A percentile compares a stretch with the other conserved stretches of the same genome.
These are phyloP conservation scores for Fusarium goolgardi DNA, from an alignment of 2,329 filamentous ascomycete species.

Conservation along the genomic window DNA sequence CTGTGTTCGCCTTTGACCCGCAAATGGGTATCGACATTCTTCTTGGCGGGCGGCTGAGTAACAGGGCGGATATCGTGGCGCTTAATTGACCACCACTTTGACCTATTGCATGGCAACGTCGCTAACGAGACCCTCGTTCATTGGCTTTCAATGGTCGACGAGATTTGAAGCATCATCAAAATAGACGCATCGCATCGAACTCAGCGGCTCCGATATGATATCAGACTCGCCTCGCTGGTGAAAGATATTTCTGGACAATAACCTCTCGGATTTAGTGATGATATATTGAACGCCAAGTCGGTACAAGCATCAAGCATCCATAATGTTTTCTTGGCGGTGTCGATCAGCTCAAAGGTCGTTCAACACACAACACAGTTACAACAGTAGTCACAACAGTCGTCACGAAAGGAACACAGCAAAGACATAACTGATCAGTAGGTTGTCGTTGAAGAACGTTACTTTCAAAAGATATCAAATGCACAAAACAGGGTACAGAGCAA, in stretches of 20 bases:
- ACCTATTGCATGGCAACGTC: conserved; percentile 10
- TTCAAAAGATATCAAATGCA: not conserved
- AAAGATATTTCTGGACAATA: not conserved
- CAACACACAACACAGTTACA: not conserved
- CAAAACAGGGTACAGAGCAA: conserved; percentile 8
- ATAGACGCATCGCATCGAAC: conserved; percentile 3
- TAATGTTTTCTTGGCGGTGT: not conserved
- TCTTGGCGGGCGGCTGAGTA: conserved; percentile 20
- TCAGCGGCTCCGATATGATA: conserved; percentile 10
- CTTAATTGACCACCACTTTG: conserved; percentile 30
- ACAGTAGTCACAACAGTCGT: not conserved
- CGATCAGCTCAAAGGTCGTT: not conserved
- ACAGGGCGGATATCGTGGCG: conserved; percentile 30
- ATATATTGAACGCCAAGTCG: conserved; percentile 1
- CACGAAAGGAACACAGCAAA: not conserved
- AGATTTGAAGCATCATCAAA: not conserved
- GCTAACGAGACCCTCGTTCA: conserved; percentile 23
- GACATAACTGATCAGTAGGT: not conserved
- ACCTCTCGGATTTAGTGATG: not conserved
- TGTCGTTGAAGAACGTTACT: not conserved
- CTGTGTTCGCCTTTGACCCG: conserved; percentile 1
- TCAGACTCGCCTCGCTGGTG: not conserved
- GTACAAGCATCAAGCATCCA: conserved; percentile 1
- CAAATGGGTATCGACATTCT: conserved; percentile 3
- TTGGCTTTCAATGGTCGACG: conserved; percentile 19